phyloP scores from a whole-genome alignment of 2,329 filamentous ascomycete species.

The Alternaria triticimaculans region DNA sequence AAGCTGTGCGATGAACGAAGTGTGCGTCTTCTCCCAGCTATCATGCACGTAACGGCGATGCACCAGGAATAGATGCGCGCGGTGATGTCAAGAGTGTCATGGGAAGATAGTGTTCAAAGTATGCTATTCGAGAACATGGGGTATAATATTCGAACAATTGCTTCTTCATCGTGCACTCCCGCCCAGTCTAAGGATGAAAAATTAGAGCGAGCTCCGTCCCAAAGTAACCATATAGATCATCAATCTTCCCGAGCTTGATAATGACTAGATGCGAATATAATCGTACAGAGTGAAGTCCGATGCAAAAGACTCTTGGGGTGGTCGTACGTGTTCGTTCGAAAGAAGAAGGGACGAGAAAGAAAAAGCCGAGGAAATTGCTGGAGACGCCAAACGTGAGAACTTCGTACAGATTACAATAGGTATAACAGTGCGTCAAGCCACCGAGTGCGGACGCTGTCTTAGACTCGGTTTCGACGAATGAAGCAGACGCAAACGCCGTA shows the following conservation, averaged over 20 bases:
- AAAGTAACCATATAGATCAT: slow-evolving; percentile 7
- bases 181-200: background rate
- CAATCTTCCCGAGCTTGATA: slow-evolving; percentile 6
- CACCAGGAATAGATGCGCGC: background rate
- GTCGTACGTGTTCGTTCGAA: slow-evolving; percentile 6
- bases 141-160: slow-evolving; percentile 11
- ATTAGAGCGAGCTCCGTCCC: background rate
- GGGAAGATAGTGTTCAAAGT: background rate
- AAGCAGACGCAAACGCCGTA: slow-evolving; percentile 43
- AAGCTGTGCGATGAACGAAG: background rate
- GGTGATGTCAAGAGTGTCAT: background rate
- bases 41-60: background rate
- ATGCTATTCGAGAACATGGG: slow-evolving; percentile 3
- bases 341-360: background rate
- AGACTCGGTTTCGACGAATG: slow-evolving; percentile 42
- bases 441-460: slow-evolving; percentile 36
- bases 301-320: background rate
- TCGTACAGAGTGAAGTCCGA: slow-evolving; percentile 5
- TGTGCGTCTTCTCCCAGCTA: background rate
- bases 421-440: slow-evolving; percentile 38
- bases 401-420: slow-evolving; percentile 17
- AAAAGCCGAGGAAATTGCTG: background rate
- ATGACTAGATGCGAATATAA: background rate
- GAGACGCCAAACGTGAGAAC: slow-evolving; percentile 15
- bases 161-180: background rate